A percentile compares a stretch with the other conserved stretches of the same genome.
Evolutionary conservation across 2,329 filamentous ascomycete genomes (phyloP).

Genomic region (Furcasterigmium sp.): DNA sequence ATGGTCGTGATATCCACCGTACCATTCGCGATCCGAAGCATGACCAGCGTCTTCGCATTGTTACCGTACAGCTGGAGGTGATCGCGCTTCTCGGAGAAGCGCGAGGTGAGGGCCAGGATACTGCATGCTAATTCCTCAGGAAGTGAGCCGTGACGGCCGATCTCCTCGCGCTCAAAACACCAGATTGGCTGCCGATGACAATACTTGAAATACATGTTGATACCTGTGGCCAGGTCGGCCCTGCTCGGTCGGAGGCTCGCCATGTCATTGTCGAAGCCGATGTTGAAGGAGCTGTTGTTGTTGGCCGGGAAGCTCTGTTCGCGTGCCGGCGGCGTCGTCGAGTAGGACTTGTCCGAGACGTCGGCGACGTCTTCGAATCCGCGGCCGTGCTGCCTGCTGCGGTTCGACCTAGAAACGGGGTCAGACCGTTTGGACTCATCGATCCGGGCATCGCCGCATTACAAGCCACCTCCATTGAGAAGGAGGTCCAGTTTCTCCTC

Average conservation of each 20-base stretch:
- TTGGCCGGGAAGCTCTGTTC: conserved; percentile 16
- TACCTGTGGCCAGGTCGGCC: conserved; percentile 26
- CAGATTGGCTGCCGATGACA: conserved; percentile 38
- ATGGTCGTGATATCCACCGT: conserved; percentile 43
- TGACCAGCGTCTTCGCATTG: conserved; percentile 34
- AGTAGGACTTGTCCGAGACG: conserved; percentile 27
- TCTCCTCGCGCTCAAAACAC: conserved; percentile 38
- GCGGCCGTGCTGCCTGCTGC: conserved; percentile 19
- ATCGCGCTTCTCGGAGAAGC: conserved; percentile 28
- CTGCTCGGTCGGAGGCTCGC: conserved; percentile 20
- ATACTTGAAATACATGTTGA: conserved; percentile 35
- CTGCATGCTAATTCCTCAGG: conserved; percentile 35
- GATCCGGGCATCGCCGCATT: conserved; percentile 12
- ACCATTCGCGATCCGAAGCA: conserved; percentile 46
- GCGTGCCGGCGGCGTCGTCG: conserved; percentile 20
- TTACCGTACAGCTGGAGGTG: conserved; percentile 27
- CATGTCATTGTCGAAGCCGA: conserved; percentile 19
- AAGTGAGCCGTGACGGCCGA: conserved; percentile 25
- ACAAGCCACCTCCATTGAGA: conserved; percentile 33
- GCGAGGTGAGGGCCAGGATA: conserved; percentile 32
- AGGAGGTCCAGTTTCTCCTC: conserved; percentile 48
- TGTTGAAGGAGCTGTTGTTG: conserved; percentile 17
- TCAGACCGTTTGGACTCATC: conserved; percentile 18
- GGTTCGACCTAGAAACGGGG: conserved; percentile 22
- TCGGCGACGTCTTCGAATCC: conserved; percentile 22